Evolutionary conservation across 2,329 filamentous ascomycete species (phyloP).

Genomic region (Fusarium zealandicum): DNA sequence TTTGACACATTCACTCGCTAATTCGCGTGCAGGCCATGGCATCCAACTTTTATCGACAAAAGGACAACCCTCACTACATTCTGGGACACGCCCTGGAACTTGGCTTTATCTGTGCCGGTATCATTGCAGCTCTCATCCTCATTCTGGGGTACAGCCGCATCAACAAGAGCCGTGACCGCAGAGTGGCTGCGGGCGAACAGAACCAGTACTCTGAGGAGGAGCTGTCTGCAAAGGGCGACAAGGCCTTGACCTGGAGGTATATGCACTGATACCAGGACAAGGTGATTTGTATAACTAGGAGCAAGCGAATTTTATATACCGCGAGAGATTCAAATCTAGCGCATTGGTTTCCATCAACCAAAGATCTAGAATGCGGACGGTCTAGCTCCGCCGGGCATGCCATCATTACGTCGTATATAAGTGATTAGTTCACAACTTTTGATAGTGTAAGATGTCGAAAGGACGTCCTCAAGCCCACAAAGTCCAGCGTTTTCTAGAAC

Average conservation of each 20-base stretch:
- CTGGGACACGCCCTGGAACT: conserved; percentile 60
- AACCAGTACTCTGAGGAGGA: conserved; percentile 53
- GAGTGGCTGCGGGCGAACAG: conserved; percentile 53
- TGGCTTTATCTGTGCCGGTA: conserved; percentile 55
- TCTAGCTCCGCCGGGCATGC: too few relatives aligned
- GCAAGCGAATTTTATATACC: background rate
- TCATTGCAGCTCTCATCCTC: conserved; percentile 54
- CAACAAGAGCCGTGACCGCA: conserved; percentile 64
- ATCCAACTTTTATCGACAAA: conserved; percentile 72
- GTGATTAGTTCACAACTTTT: too few relatives aligned
- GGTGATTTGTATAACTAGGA: background rate
- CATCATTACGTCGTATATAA: too few relatives aligned
- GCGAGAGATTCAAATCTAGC: too few relatives aligned
- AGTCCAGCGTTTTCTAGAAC: too few relatives aligned
- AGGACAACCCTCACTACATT: conserved; percentile 57
- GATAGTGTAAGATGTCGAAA: too few relatives aligned
- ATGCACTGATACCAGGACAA: conserved; percentile 51
- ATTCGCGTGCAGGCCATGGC: conserved; percentile 63
- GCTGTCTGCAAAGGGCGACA: conserved; percentile 66
- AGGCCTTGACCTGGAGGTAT: conserved; percentile 69
- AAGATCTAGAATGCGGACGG: too few relatives aligned
- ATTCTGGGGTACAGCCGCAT: conserved; percentile 61
- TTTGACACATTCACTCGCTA: background rate
- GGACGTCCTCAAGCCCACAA: too few relatives aligned
- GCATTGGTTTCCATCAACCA: too few relatives aligned